Percentiles rank a stretch among this genome's conserved stretches.
Conservation (phyloP, 495 filamentous ascomycete genomes). For the Xylaria cubensis region DNA sequence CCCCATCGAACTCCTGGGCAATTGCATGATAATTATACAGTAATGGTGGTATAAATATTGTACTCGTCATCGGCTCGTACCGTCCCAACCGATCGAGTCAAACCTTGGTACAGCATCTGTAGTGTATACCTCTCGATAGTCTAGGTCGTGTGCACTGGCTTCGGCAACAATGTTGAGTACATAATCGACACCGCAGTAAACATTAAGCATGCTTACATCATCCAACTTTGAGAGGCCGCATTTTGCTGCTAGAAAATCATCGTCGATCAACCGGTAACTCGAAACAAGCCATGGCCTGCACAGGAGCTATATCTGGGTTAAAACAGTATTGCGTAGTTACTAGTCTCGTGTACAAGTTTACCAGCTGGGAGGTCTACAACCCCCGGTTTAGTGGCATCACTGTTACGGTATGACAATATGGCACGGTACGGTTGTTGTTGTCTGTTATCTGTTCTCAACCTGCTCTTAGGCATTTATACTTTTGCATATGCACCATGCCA, state of each 20-base stretch:
- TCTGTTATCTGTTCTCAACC: background rate
- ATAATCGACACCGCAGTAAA: background rate
- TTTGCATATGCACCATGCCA: background rate
- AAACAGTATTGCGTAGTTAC: conserved; percentile 8
- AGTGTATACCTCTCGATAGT: background rate
- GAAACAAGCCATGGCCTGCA: conserved; percentile 10
- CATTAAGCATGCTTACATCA: background rate
- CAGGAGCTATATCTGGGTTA: background rate
- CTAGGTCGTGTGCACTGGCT: background rate
- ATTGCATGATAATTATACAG: conserved; percentile 4
- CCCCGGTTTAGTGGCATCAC: conserved; percentile 3
- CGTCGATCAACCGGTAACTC: background rate
- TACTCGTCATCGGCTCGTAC: conserved; percentile 11
- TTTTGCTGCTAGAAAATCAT: background rate
- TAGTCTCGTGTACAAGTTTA: background rate
- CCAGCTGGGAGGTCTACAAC: conserved; percentile 1
- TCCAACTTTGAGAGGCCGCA: background rate
- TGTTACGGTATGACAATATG: background rate
- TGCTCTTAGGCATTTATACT: background rate
- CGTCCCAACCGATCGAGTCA: background rate
- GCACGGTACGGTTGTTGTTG: background rate
- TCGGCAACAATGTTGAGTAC: background rate
- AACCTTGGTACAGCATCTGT: background rate
- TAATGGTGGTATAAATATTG: background rate
- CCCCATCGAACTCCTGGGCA: background rate